Base-by-base conservation (phyloP, 176 grass and related monocot genomes). In the Dactylis glomerata region DNA sequence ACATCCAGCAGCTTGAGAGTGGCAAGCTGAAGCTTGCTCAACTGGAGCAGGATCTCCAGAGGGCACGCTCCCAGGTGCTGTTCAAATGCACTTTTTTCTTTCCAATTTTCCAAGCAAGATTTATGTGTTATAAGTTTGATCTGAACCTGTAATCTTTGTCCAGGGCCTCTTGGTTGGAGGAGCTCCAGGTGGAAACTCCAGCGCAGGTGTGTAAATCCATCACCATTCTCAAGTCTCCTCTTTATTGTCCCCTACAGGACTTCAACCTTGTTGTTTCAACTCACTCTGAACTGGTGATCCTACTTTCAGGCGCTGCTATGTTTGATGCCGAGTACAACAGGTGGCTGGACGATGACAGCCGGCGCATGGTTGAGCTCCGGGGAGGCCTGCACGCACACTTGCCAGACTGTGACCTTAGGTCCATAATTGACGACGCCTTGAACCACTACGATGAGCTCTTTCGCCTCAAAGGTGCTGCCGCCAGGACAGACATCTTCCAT, bases 41-140 rank as follows among this genome's bases (percentile, higher is more conserved):
- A 46, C 62, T 97, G 24, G 94, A 97, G 77, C 92, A 95, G 77
- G 92, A 93, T 86, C 91, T 97, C 70, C 91, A 94, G 33, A 75
- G 90, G 82, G 87, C 84, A 17, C 92, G 88, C 82, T 88, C 95
- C 8, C 91, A 97, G 90, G 95, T 97, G 84, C 22, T 17, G 76
- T 33, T 1, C 1, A 54, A n/a, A n/a, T n/a, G n/a, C n/a, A n/a
- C n/a, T n/a, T 73, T 8, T 20, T 16, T 5, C 2, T 24, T 46
- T 46, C 41, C 42, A 26, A 17, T 46, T 49, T 74, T 14, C 24
- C 1, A 73, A 51, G 72, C 72, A 33, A 51, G 45, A 10, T 6
- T 32, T 22, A 32, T 33, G 22, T 51, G 27, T 28, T 27, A 46
- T 49, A 27, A 61, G 66, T 64, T 20, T 24, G 50, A 77, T 82